phyloP scores from a whole-genome alignment of 345 rosid genomes.

The Eucalyptus globulus region DNA sequence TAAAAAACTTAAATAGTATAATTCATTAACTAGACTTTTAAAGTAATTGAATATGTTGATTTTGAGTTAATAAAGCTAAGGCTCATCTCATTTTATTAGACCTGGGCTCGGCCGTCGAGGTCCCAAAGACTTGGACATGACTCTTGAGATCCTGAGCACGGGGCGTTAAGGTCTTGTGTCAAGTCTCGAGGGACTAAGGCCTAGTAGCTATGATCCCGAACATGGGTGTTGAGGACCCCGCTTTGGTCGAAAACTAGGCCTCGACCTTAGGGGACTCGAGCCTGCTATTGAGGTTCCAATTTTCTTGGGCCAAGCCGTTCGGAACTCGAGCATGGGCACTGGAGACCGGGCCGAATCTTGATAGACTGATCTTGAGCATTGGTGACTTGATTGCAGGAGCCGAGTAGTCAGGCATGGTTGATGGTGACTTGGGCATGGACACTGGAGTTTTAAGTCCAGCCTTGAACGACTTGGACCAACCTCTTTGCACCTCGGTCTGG shows the following conservation, averaged over 20 bases:
- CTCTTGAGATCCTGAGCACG: rapidly evolving
- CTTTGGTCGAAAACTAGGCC: background rate
- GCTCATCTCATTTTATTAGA: background rate
- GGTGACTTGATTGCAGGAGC: background rate
- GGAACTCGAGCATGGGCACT: rapidly evolving
- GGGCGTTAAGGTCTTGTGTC: background rate
- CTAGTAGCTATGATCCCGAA: rapidly evolving
- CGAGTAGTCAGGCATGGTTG: background rate
- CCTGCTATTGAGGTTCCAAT: background rate
- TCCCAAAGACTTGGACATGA: background rate
- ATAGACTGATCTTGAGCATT: rapidly evolving
- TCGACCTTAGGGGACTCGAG: background rate
- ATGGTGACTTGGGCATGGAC: rapidly evolving
- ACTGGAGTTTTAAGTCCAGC: rapidly evolving
- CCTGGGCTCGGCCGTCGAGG: rapidly evolving
- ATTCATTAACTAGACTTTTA: background rate
- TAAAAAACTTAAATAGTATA: background rate
- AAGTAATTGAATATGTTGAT: background rate
- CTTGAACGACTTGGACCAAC: background rate
- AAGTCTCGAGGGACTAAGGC: background rate
- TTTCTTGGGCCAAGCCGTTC: rapidly evolving
- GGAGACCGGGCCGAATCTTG: rapidly evolving
- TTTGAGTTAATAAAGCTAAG: background rate
- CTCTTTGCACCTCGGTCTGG: rapidly evolving
- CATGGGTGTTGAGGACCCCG: rapidly evolving